Evolutionary conservation across 176 grass and related monocot species (phyloP), one percentile per base, ranked within the genome.

Genomic region (Oryza officinalis): DNA sequence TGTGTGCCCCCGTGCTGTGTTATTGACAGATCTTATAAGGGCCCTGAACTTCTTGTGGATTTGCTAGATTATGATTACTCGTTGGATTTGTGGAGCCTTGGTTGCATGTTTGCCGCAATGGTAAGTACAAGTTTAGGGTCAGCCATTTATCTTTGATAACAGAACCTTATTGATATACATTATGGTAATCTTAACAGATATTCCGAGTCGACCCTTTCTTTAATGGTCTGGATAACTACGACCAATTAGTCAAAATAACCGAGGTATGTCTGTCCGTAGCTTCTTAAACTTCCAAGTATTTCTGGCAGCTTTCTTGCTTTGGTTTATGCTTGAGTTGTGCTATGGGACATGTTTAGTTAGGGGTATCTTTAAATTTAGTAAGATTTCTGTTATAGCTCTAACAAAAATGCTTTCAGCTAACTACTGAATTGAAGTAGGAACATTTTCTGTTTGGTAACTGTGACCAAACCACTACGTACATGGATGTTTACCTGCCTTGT

Each of bases 51-150:
- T 77, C 93, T 99, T 83, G 96, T 99, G 76, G 93, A 99, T 79
- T 91, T 99, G 74, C 90, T 89, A 88, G 93, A 99, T 80, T 99
- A 99, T 81, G 96, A 99, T 85, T 99, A 99, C 86, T 99, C 93
- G 4, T 85, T 99, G 60, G 96, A 99, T 88, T 75, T 99, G 83
- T 99, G 96, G 96, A 99, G 96, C 71, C 96, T 99, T 81, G 96
- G 96, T 71, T 96, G 96, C 89, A 96, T 94, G 91, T 96, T 99
- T 89, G 93, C 96, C 69, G 80, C 85, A 66, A 99, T 99, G 91
- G 91, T 99, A 94, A 85, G 93, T 82, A 27, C 63, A 63, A 60
- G 25, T 20, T 35, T 61, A 33, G 41, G 69, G 44, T 82, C 47
- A 84, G 27, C 40, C 12, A 54, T 9, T 81, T 74, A 73, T 82